phyloP scores from a whole-genome alignment of 352 stramenopile genomes.

The Phytophthora tubulina region DNA sequence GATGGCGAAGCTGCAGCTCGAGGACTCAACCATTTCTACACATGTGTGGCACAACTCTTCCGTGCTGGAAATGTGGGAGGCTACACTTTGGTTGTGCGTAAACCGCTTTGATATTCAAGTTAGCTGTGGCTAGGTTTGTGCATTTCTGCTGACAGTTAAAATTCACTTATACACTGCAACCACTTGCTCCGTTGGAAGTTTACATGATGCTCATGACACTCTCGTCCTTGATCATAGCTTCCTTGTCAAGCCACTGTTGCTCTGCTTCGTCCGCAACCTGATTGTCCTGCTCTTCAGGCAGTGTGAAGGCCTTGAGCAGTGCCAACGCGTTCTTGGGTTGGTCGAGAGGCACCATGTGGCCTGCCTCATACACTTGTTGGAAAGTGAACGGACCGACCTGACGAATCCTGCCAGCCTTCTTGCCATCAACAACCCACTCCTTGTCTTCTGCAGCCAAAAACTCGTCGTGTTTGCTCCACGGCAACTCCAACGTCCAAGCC shows the following conservation, averaged over 20 bases:
- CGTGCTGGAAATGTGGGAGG: slow-evolving; percentile 67
- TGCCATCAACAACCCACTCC: slow-evolving; percentile 71
- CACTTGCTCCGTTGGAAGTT: slow-evolving; percentile 14
- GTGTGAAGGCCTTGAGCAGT: slow-evolving; percentile 95
- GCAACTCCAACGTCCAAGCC: slow-evolving; percentile 95
- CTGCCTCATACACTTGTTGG: slow-evolving; percentile 95
- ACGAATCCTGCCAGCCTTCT: slow-evolving; percentile 69
- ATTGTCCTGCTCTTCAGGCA: slow-evolving; percentile 42
- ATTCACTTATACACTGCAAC: slow-evolving; percentile 3
- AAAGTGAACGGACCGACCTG: slow-evolving; percentile 88
- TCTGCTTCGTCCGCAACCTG: slow-evolving; percentile 30
- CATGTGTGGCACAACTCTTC: slow-evolving; percentile 66
- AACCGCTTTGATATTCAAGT: slow-evolving; percentile 38
- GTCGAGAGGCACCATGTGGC: slow-evolving; percentile 97
- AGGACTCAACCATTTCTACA: slow-evolving; percentile 82
- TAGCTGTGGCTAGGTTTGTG: slow-evolving; percentile 14
- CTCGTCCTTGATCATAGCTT: slow-evolving; percentile 45
- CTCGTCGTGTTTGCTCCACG: slow-evolving; percentile 88
- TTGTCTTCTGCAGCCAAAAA: slow-evolving; percentile 64
- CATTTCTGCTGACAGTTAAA: neutral
- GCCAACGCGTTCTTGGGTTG: slow-evolving; percentile 94
- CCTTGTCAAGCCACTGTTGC: slow-evolving; percentile 32
- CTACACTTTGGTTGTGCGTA: slow-evolving; percentile 59
- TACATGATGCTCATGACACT: slow-evolving; percentile 56
- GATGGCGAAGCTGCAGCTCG: slow-evolving; percentile 67